Evolutionary conservation across 306 rosid species (phyloP), one percentile per base, ranked within the genome.

Genomic region (Erythrophleum fordii): DNA sequence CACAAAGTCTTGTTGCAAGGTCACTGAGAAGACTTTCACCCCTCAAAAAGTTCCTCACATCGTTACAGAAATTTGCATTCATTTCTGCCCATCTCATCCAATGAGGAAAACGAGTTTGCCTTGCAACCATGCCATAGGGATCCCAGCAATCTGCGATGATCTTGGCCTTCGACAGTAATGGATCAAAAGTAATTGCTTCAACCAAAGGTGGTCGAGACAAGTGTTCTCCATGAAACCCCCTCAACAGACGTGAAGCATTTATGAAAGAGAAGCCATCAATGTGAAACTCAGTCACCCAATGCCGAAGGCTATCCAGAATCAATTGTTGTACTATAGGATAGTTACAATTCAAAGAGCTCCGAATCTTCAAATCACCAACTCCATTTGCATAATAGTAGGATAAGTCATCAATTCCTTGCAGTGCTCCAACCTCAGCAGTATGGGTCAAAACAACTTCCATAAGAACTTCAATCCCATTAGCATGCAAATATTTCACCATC

Each of bases 21-120:
- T 87, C 56, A 77, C 98, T 89, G 18, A 90, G 77, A 82, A 87
- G 90, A 73, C 83, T 87, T 53, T 93, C 84, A 48, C 99, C 96
- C 72, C 96, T 88, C 83, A 92, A 81, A 75, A 93, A 90, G 58
- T 90, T 88, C 73, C 96, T 89, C 53, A 90, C 87, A 26, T 90
- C 96, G 7, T 60, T 73, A 77, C 93, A 87, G 78, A 89, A 95
- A 11, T 73, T 90, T 71, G 89, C 56, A 77, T 95, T 91, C 77
- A 91, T 75, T 87, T 95, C 97, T 73, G 98, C 98, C 99, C 99
- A 95, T 88, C 91, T 89, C 93, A 85, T 91, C 99, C 99, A 95
- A 83, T 93, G 99, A 71, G 99, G 98, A 86, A 93, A 91, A 41
- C 62, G 93, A 73, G 70, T 82, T 74, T 86, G 86, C 84, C 80